Conservation (phyloP, 108 stramenopile species). For the Cyclotella baltica region DNA sequence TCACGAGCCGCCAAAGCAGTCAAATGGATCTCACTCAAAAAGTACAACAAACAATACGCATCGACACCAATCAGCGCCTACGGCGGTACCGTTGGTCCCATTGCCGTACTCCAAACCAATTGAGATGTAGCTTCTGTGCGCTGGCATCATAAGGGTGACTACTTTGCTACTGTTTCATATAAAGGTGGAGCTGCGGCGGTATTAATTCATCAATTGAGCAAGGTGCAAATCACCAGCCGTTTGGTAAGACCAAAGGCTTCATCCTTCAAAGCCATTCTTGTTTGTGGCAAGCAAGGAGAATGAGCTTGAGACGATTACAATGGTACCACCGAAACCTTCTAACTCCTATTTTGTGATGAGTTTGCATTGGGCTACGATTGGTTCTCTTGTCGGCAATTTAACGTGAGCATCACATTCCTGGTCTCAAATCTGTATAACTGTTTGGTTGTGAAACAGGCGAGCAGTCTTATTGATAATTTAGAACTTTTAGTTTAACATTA, state of each 20-base stretch:
- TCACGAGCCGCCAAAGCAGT: conserved; percentile 86
- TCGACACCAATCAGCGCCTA: conserved; percentile 60
- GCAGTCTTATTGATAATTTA: no score
- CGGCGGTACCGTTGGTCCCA: conserved; percentile 60
- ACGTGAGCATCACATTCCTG: no score
- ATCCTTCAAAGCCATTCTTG: conserved; percentile 96
- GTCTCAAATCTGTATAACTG: no score
- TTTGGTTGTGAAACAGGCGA: no score
- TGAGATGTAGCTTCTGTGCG: conserved; percentile 70
- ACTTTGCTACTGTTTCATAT: conserved; percentile 93
- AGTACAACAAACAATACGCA: background rate
- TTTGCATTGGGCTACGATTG: no score
- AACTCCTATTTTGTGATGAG: no score
- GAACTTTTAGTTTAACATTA: no score
- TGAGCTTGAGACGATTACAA: no score
- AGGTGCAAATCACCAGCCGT: conserved; percentile 95
- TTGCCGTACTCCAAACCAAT: conserved; percentile 68
- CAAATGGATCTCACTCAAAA: conserved; percentile 60
- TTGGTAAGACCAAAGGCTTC: conserved; percentile 95
- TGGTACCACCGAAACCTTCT: no score
- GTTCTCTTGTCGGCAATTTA: no score
- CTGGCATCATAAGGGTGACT: conserved; percentile 99
- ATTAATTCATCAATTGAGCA: conserved; percentile 94
- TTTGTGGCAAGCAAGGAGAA: conserved; percentile 96
- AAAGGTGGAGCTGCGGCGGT: conserved; percentile 84